These are phyloP conservation scores for Leishmania tropica DNA, from an alignment of 208 protist species.

Conservation along the genomic window DNA sequence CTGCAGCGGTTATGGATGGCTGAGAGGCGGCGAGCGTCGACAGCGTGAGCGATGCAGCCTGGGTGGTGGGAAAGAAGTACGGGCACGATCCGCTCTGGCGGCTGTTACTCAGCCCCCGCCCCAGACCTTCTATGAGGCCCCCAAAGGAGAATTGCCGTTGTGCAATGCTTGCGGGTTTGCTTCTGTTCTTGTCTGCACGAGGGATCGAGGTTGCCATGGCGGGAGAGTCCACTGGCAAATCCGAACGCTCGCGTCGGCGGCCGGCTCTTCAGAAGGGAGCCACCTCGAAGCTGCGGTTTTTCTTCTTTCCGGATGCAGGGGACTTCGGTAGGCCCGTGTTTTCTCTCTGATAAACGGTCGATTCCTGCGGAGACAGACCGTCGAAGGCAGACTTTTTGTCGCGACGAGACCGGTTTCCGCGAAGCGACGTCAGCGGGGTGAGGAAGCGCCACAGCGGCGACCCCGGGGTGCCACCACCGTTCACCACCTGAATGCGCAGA, in stretches of 20 bases:
- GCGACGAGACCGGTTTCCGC: background rate
- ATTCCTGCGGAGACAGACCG: background rate
- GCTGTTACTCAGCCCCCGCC: background rate
- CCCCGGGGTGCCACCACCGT: background rate
- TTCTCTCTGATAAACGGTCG: background rate
- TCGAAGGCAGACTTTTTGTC: slow-evolving; percentile 22
- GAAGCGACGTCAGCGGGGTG: slow-evolving; percentile 17
- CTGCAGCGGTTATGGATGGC: too few species aligned
- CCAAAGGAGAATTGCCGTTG: background rate
- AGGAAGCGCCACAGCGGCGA: slow-evolving; percentile 27
- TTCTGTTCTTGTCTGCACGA: slow-evolving; percentile 15
- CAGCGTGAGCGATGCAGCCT: background rate
- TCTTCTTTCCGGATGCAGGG: background rate
- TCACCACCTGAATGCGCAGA: background rate
- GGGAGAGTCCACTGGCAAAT: background rate
- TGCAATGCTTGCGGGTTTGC: background rate
- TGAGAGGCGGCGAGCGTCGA: background rate
- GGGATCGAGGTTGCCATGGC: background rate
- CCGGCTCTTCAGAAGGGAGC: slow-evolving; percentile 33
- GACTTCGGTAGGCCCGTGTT: background rate
- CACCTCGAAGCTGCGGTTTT: background rate
- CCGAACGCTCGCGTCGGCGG: slow-evolving; percentile 15
- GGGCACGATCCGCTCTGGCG: background rate
- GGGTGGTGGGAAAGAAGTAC: background rate
- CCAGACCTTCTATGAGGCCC: background rate